Base-by-base conservation (phyloP, 768 basidiomycete genomes). In the Leucocoprinus leucothites region DNA sequence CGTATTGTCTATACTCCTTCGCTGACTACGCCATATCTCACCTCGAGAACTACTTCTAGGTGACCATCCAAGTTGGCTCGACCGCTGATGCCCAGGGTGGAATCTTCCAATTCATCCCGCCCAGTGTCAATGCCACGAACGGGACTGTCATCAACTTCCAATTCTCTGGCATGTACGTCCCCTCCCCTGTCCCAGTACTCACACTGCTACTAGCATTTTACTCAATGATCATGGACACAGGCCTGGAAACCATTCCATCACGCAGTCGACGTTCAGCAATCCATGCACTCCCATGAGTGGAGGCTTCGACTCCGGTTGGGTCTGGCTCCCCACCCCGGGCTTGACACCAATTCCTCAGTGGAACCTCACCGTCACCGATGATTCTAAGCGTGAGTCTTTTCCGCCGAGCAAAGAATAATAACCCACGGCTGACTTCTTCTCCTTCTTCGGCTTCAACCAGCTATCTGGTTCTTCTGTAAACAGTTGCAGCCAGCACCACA, bases 401-500 rank as follows among this genome's bases (percentile, higher is more conserved):
- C 16, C 61, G 58, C 35, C n/a, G 11, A 63, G 58, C 63, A 56
- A 21, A 14, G 9, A 9, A 3, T 9, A 16, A 16, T 56, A 69
- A 59, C 51, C 56, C 64, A 61, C 53, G 58, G 24, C 58, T 47
- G 24, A 42, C 9, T 9, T 38, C n/a, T 41, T 35, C 60, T 60
- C 9, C 31, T 19, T 47, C 25, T 19, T n/a, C n/a, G n/a, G n/a
- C n/a, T n/a, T n/a, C n/a, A n/a, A n/a, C 5, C 40, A 71, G 81
- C 81, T 3, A 73, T 83, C 43, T 84, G 79, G 78, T 82, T 82
- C 74, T 83, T 70, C 75, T 84, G 82, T 71, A 79, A 80, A 57
- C 79, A 79, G 62, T 64, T 73, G 11, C 2, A 49, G 3, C 76
- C 74, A 0, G 1, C 40, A 1, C 64, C 70, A 11, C 82, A 84